These are phyloP conservation scores for Pestalotiopsis sp. DNA, from an alignment of 2,329 filamentous ascomycete species.

Conservation along the genomic window DNA sequence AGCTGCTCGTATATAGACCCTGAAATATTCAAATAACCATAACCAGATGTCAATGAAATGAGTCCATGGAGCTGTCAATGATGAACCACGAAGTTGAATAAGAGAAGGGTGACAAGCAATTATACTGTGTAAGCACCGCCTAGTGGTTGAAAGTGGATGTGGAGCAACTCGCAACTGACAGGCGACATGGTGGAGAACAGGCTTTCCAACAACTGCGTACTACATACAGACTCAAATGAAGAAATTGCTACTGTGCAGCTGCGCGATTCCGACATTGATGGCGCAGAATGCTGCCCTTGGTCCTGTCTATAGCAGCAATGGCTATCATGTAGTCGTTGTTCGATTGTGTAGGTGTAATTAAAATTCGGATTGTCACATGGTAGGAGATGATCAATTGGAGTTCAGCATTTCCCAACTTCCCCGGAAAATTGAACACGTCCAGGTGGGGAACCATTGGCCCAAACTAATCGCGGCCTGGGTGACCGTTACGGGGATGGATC, in stretches of 20 bases:
- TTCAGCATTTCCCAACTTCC: background rate
- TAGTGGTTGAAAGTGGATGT: background rate
- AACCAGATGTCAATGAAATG: background rate
- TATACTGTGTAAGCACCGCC: background rate
- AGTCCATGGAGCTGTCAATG: background rate
- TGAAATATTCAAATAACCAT: too few species aligned
- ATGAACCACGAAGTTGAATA: background rate
- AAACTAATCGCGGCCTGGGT: constrained; percentile 5
- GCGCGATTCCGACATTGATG: too few species aligned
- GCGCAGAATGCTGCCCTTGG: too few species aligned
- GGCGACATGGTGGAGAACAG: too few species aligned
- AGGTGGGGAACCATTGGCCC: background rate
- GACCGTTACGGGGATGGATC: constrained; percentile 3
- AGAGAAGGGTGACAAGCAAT: too few species aligned
- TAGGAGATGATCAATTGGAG: background rate
- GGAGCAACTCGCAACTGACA: too few species aligned
- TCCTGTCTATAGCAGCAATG: too few species aligned
- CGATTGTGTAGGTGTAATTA: background rate
- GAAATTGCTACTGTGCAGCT: too few species aligned
- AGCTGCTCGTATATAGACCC: too few species aligned
- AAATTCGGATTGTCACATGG: background rate
- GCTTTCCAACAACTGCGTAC: too few species aligned
- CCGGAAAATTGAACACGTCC: background rate
- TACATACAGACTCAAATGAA: too few species aligned
- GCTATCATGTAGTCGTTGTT: too few species aligned